phyloP scores from a whole-genome alignment of 2,329 filamentous ascomycete species.

The Calonectria crousiana region DNA sequence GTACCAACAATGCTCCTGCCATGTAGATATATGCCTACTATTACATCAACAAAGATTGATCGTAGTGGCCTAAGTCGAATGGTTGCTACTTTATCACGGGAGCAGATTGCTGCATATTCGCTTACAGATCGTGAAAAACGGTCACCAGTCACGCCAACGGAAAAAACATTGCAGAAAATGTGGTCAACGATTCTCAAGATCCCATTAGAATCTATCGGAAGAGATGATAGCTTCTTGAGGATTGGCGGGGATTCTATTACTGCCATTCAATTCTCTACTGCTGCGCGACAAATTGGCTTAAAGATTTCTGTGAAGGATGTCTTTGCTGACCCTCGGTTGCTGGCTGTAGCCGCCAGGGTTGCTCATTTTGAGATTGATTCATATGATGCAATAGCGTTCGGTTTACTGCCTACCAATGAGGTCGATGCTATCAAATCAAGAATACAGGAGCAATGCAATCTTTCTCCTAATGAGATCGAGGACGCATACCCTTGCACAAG shows the following conservation, averaged over 20 bases:
- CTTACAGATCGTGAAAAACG: slow-evolving; percentile 9
- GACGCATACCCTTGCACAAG: slow-evolving; percentile 52
- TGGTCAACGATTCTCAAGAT: slow-evolving; percentile 46
- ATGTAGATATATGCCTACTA: neutral
- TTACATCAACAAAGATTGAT: neutral
- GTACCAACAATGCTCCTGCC: neutral
- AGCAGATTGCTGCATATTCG: slow-evolving; percentile 21
- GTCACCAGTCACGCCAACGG: neutral
- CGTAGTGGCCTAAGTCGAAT: neutral
- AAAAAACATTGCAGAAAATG: slow-evolving; percentile 39
- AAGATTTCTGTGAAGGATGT: slow-evolving; percentile 3
- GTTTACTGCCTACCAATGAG: neutral
- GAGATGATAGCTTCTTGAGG: slow-evolving; percentile 5
- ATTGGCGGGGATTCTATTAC: slow-evolving; percentile 18
- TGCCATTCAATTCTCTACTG: slow-evolving; percentile 39
- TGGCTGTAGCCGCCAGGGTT: neutral
- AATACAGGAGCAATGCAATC: neutral
- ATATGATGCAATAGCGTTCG: neutral
- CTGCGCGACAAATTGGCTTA: neutral
- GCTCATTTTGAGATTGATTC: neutral
- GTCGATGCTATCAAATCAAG: neutral
- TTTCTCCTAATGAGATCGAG: slow-evolving; percentile 30
- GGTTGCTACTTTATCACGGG: slow-evolving; percentile 16
- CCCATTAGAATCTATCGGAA: slow-evolving; percentile 45
- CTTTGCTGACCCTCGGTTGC: slow-evolving; percentile 6